Evolutionary conservation across 148 eudicot species (phyloP).

Genomic region (Linanthus parryae): DNA sequence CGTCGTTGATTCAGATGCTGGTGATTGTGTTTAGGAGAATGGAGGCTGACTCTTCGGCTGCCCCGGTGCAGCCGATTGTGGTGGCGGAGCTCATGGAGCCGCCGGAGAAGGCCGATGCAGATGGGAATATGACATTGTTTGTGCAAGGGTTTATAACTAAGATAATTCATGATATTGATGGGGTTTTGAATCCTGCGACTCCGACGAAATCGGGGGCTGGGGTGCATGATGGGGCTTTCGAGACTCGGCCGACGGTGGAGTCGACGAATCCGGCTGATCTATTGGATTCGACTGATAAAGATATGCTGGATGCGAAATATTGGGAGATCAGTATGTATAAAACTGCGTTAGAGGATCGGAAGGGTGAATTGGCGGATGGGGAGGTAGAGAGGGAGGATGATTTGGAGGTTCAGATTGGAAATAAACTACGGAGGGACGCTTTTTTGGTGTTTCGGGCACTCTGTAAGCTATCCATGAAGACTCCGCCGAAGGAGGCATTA

Average conservation of each 20-base stretch:
- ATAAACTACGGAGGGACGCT: constrained; percentile 89
- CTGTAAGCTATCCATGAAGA: constrained; percentile 96
- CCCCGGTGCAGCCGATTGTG: constrained; percentile 87
- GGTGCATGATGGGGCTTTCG: constrained; percentile 87
- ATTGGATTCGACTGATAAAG: constrained; percentile 96
- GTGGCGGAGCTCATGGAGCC: constrained; percentile 99
- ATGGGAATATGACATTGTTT: constrained; percentile 61
- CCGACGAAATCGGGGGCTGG: constrained; percentile 23
- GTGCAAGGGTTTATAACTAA: constrained; percentile 94
- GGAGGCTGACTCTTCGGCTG: constrained; percentile 96
- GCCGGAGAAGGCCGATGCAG: constrained; percentile 54
- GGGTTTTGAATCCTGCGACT: constrained; percentile 53
- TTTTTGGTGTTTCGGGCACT: constrained; percentile 93
- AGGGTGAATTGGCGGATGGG: constrained; percentile 88
- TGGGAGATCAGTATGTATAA: constrained; percentile 99
- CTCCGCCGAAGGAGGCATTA: constrained; percentile 90
- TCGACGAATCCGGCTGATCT: constrained; percentile 92
- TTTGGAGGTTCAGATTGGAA: constrained; percentile 92
- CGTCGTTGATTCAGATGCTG: constrained; percentile 88
- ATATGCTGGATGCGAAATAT: constrained; percentile 98
- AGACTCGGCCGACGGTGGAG: constrained; percentile 80
- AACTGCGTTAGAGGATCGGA: constrained; percentile 88
- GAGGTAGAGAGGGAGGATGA: constrained; percentile 86
- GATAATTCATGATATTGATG: constrained; percentile 82
- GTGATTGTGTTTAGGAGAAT: constrained; percentile 91